Evolutionary conservation across 2,329 filamentous ascomycete species (phyloP).

Genomic region (Pseudocercospora macadamiae): DNA sequence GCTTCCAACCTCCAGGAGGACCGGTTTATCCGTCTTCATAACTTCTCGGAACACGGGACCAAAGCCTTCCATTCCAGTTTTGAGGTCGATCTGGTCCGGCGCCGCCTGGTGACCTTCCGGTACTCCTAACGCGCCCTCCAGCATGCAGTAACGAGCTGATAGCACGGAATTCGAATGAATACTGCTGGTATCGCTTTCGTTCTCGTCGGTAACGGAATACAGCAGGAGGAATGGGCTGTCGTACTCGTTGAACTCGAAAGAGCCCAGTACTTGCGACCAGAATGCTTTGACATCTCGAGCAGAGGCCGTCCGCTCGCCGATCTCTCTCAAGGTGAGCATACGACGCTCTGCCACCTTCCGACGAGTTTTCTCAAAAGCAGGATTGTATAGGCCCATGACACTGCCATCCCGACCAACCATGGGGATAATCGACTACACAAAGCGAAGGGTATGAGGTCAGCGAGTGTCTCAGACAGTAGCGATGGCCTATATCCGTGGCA

Average conservation of each 20-base stretch:
- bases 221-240: conserved; percentile 78
- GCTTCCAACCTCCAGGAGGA: conserved; percentile 67
- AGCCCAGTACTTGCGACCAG: conserved; percentile 70
- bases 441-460: too few relatives aligned
- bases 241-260: conserved; percentile 72
- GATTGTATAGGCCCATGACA: conserved; percentile 76
- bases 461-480: too few relatives aligned
- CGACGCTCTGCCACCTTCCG: conserved; percentile 76
- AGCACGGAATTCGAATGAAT: conserved; percentile 68
- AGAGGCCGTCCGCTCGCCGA: conserved; percentile 73
- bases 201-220: conserved; percentile 74
- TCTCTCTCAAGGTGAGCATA: conserved; percentile 77
- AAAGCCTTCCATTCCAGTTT: conserved; percentile 71
- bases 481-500: too few relatives aligned
- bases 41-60: conserved; percentile 75
- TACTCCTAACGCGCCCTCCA: conserved; percentile 74
- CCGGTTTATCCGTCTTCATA: conserved; percentile 67
- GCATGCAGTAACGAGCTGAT: conserved; percentile 64
- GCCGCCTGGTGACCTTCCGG: conserved; percentile 65
- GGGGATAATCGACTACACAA: conserved; percentile 77
- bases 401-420: conserved; percentile 73
- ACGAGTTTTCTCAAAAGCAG: conserved; percentile 78
- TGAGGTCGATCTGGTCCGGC: conserved; percentile 67
- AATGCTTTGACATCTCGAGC: conserved; percentile 74
- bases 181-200: conserved; percentile 71